Evolutionary conservation across 768 basidiomycete species (phyloP), one percentile per base, ranked within the genome.

Genomic region (Lactarius pseudohatsudake): DNA sequence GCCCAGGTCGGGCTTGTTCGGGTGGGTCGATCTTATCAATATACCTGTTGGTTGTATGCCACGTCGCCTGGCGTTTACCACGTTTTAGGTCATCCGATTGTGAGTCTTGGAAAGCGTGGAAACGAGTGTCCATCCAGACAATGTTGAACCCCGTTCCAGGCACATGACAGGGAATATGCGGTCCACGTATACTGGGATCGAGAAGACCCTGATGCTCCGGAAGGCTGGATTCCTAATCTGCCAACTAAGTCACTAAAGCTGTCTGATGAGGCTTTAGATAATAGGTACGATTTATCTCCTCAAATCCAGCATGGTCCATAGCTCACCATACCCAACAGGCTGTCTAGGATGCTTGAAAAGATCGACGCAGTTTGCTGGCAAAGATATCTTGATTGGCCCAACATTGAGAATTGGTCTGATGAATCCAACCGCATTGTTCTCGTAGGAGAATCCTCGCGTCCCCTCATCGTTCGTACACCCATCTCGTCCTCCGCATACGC

Each of bases 321-420:
- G 8, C 66, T 67, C 15, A 67, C 41, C 11, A 22, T n/a, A 40
- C 13, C 57, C 15, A 13, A 30, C 34, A 70, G 69, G 38, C 40
- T 70, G 20, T 16, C 3, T 9, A 41, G 54, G 58, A 11, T 70
- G 18, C 28, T 70, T 3, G 67, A 64, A 20, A 60, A 60, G 18
- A 3, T 65, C 20, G 61, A 69, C 16, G 59, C 61, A 1, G 20
- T 65, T 47, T 69, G 38, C 53, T 67, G 63, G 47, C 61, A 62
- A 38, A 45, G 22, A 55, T 64, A 36, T 4, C 50, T 61, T 13
- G 62, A 64, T 13, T 65, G 70, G 62, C 70, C 70, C 8, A 34
- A 50, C 22, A 61, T 69, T 16, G 62, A 69, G 60, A 61, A 65
- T 40, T 71, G 70, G 70, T 65, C 69, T 7, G 70, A 71, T 63